Evolutionary conservation across 179 eudicot species (phyloP), one percentile per base, ranked within the genome.

Genomic region (Silene noctiflora): DNA sequence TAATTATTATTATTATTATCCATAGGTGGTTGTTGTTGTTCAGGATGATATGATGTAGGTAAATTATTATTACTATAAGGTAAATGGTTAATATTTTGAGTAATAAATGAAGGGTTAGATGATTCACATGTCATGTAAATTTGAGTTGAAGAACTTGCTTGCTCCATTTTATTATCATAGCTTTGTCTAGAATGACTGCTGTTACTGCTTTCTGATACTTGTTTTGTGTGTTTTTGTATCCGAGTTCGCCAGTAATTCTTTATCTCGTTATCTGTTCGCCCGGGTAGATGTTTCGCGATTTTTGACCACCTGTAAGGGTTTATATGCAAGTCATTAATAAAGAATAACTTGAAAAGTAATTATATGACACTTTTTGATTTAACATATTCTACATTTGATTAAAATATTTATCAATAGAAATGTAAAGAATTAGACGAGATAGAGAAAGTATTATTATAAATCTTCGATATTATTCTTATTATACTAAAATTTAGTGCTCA

Each of bases 231-330:
- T 67, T 84, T 84, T n/a, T 84, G 86, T 35, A 84, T 84, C 77
- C 86, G 76, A 6, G 86, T 84, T 69, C 86, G 76, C 86, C 86
- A 84, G 16, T 78, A 84, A 19, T 84, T 84, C 69, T 84, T 84
- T 68, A 84, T 84, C 63, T 84, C 86, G 42, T 84, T 84, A 35
- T 84, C 86, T 11, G 86, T 84, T 75, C 86, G 76, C 56, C 86
- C 84, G 3, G 86, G 86, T 0, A 84, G 69, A 78, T 84, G 84
- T 19, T 84, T 84, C 7, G 86, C 86, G 20, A 84, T 84, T 67
- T 84, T 84, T 7, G 86, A 84, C 86, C 86, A 84, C 74, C 86
- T 84, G 19, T 68, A 35, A 6, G 9, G 8, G 31, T 1, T 46
- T 69, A 19, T 9, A 8, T 35, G 42, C 42, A 25, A 25, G 27